Evolutionary conservation across 129 eudicot species (phyloP), one percentile per base, ranked within the genome.

Genomic region (Tagetes erecta): DNA sequence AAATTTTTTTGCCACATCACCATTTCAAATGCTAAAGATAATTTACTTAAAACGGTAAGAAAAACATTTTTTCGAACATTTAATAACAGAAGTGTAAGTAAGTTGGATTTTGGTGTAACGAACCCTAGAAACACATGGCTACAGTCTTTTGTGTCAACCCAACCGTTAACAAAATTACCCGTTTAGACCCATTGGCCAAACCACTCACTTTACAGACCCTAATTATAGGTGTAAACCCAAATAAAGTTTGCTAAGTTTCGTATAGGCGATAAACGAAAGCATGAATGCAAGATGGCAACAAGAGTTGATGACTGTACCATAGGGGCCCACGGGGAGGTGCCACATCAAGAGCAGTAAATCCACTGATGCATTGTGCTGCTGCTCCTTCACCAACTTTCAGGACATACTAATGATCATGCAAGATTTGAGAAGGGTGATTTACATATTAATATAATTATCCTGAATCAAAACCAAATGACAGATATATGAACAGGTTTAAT

Each of bases 321-420:
- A 92, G 95, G 52, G 96, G 98, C 41, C 96, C 96, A 63, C 82
- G 90, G 42, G 96, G 95, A 67, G 98, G 98, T 14, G 98, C 87
- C 59, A 92, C 67, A 75, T 92, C 98, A 68, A 89, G 37, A 53
- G 88, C 90, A 60, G 90, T 87, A 72, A 92, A 92, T 67, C 98
- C 98, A 60, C 96, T 89, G 14, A 92, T 89, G 86, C 98, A 92
- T 77, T 92, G 96, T 20, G 98, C 92, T 34, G 74, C 73, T 44
- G 84, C 57, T 50, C 98, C 98, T 73, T 92, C 96, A 6, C 98
- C 96, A 5, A 92, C 87, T 84, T 89, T 92, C 46, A 92, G 86
- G 41, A 92, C 71, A 76, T 89, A 92, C 98, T 92, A 87, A 35
- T 12, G 40, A 36, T 62, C 67, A 62, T 38, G 13, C 2, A 41